These are phyloP conservation scores for Juglanconis oblonga DNA, from an alignment of 2,329 filamentous ascomycete genomes.

Conservation along the genomic window DNA sequence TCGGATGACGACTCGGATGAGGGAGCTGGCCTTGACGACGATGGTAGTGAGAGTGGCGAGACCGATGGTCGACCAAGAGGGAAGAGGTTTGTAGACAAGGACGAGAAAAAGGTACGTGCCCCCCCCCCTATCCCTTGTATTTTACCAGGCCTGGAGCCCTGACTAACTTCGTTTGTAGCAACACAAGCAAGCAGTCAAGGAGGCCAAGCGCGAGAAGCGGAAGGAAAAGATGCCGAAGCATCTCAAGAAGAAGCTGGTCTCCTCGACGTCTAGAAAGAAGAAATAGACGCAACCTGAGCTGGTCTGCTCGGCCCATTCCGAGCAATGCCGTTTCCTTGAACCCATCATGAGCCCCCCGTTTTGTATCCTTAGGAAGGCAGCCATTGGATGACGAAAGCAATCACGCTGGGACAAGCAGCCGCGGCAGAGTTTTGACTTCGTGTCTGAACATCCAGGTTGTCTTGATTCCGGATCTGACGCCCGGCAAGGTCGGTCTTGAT, in stretches of 20 bases:
- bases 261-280: constrained; percentile 59
- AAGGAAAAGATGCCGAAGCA: constrained; percentile 97
- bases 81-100: constrained; percentile 87
- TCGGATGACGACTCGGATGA: constrained; percentile 45
- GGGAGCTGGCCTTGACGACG: constrained; percentile 47
- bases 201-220: constrained; percentile 89
- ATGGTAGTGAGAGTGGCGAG: constrained; percentile 52
- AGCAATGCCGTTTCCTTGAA: constrained; percentile 18
- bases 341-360: neutral
- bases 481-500: constrained; percentile 35
- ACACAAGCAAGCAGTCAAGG: constrained; percentile 90
- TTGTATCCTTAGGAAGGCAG: neutral
- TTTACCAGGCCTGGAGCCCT: neutral
- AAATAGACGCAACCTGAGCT: constrained; percentile 39
- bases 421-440: constrained; percentile 21
- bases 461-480: constrained; percentile 34
- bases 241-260: constrained; percentile 84
- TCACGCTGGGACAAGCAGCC: constrained; percentile 13
- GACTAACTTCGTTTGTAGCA: constrained; percentile 30
- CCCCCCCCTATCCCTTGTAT: neutral
- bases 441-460: constrained; percentile 38
- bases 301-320: neutral
- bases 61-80: constrained; percentile 70
- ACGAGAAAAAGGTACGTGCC: constrained; percentile 67
- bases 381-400: constrained; percentile 28